Base-by-base conservation (phyloP, 2,329 filamentous ascomycete genomes). In the Pyrenophora graminea region DNA sequence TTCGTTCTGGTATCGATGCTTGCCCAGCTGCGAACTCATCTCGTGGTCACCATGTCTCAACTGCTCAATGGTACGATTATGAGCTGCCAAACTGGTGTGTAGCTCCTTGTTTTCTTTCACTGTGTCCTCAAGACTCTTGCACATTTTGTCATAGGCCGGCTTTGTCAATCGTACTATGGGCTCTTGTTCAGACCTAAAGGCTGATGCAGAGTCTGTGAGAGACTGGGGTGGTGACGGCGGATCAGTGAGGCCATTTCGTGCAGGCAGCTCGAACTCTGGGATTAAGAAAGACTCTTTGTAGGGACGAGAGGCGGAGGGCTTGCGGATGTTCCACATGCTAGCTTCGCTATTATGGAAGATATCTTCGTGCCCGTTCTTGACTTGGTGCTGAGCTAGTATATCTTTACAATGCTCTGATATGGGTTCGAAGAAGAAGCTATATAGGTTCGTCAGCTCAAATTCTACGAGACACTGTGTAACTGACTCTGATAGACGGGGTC, bases 1-100 rank as follows among this genome's bases (percentile, higher is more conserved):
- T 10, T 62, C 53, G 7, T 63, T 54, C 17, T 63, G 63, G 32
- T 54, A 62, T 2, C 38, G 46, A 2, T 66, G 47, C n/a, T 50
- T 40, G 6, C 56, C 58, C 2, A 64, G 30, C n/a, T 54, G 46
- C 25, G 36, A 34, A 4, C 32, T 25, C 6, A 42, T 6, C 2
- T 50, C 54, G 6, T 48, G n/a, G 1, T 57, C 40, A 2, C 51
- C 39, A 2, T 43, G 23, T 9, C 23, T 25, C 23, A 25, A 25
- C 23, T 25, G 6, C 23, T 25, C 23, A 21, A 21, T 21, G 19
- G 19, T 21, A 21, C 19, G 19, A 21, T 21, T 21, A 21, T 21
- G 19, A 21, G 19, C 19, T 21, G 19, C 19, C 19, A 21, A 3
- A 21, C 19, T 21, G 19, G 5, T 21, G 3, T 21, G 19, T 21